Base-by-base conservation (phyloP, 2,329 filamentous ascomycete species). In the Trichoderma sp. region DNA sequence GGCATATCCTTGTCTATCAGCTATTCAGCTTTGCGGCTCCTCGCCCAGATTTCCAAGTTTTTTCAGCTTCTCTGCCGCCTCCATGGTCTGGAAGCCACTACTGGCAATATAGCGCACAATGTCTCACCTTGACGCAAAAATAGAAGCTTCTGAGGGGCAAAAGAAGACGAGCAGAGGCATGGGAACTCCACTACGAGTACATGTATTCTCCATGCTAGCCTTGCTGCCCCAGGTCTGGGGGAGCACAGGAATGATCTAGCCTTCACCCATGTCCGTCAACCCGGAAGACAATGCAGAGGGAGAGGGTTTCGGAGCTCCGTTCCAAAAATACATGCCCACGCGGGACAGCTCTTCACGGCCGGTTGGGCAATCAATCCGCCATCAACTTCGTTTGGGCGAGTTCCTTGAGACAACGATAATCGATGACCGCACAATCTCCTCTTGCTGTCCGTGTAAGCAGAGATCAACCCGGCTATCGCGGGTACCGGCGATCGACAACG, bases 41-140 rank as follows among this genome's bases (percentile, higher is more conserved):
- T 64, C 39, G 26, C 26, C n/a, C 28, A 32, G 28, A 58, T 51
- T 18, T 53, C 28, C 62, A 65, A 47, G 61, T 39, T 32, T 53
- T 28, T 15, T n/a, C 56, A 30, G 39, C 36, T 64, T 15, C 61
- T 26, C 3, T 26, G 18, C 18, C 61, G 21, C 32, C 4, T 9
- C 1, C 32, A 32, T 1, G 39, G 36, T 64, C 61, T 47, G 26
- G 61, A 64, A 51, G 32, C 15, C 11, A 21, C 36, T 47, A 28
- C 11, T 32, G 24, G 24, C 36, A 26, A 64, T 30, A 64, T 30
- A 47, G 61, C 61, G 61, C 61, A 30, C 36, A 21, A 47, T 64
- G 61, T 64, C 61, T 64, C 61, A 64, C 36, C 8, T 9, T 30
- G 36, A 51, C 15, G 61, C 36, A 64, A 64, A 64, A 64, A 64